Base-by-base conservation (phyloP, 225 moss, liverwort and hornwort species). In the Ulota crispa region DNA sequence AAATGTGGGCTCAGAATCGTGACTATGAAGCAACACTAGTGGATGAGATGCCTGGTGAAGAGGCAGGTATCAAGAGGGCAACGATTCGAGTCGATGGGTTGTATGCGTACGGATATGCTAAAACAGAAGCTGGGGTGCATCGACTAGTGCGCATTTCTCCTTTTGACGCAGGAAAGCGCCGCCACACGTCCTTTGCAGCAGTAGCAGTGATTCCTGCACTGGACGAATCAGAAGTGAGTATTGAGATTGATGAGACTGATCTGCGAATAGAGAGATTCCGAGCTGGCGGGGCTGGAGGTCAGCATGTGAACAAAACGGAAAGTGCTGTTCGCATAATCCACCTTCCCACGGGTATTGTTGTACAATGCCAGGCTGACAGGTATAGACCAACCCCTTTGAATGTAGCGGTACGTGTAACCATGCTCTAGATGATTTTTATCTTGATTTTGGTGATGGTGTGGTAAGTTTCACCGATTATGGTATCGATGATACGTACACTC, bases 261-360 rank as follows among this genome's bases (percentile, higher is more conserved):
- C 59, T 97, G 69, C 91, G 93, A 43, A 91, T 97, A 18, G 97
- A 97, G 88, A 86, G 97, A 70, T 97, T 89, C 83, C 93, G 97
- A 77, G 97, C 97, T 63, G 91, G 97, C 76, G 97, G 97, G 30
- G 89, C 97, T 68, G 97, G 97, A 61, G 97, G 97, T 73, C 97
- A 97, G 86, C 97, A 97, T 86, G 95, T 94, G 18, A 97, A 97
- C 88, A 97, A 97, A 91, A 97, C 97, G 28, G 97, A 97, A 77
- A 95, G 97, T 86, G 97, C 97, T 74, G 92, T 97, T 54, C 89
- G 97, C 61, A 95, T 97, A 62, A 83, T 91, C 53, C 97, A 97
- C 70, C 60, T 97, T 67, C 97, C 97, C 37, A 94, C 95, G 43
- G 97, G 97, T 71, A 92, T 95, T 72, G 89, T 92, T 72, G 94